phyloP scores from a whole-genome alignment of 2,329 filamentous ascomycete species.

The Fusarium haematococcum region DNA sequence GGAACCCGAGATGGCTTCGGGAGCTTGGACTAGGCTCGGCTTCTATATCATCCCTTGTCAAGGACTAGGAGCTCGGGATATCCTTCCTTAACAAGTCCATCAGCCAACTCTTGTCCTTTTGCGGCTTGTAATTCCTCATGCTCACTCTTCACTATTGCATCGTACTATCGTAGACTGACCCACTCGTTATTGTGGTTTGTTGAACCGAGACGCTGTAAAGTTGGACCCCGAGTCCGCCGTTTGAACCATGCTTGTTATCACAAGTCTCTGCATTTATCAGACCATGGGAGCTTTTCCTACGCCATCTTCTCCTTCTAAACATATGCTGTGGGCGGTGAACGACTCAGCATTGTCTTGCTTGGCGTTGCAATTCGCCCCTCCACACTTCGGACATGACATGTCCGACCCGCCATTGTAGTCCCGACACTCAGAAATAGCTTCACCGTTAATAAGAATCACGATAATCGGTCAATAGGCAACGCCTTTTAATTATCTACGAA shows the following conservation, averaged over 20 bases:
- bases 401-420: not conserved
- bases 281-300: not conserved
- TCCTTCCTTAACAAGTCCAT: not conserved
- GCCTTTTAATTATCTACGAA: not conserved
- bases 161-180: not conserved
- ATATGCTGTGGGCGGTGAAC: not conserved
- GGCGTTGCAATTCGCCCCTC: not conserved
- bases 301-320: not conserved
- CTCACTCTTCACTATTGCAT: not conserved
- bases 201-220: not conserved
- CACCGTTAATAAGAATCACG: not conserved
- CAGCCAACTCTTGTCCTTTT: not conserved
- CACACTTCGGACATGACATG: not conserved
- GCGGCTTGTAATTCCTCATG: not conserved
- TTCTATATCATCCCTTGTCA: not conserved
- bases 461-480: not conserved
- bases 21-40: not conserved
- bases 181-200: not conserved
- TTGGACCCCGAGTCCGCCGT: not conserved
- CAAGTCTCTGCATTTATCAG: not conserved
- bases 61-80: not conserved
- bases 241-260: not conserved
- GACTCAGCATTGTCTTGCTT: not conserved
- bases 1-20: constrained; percentile 5
- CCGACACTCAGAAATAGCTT: not conserved